phyloP scores from a whole-genome alignment of 805 yeast genomes.

The Barnettozyma botsteinii region DNA sequence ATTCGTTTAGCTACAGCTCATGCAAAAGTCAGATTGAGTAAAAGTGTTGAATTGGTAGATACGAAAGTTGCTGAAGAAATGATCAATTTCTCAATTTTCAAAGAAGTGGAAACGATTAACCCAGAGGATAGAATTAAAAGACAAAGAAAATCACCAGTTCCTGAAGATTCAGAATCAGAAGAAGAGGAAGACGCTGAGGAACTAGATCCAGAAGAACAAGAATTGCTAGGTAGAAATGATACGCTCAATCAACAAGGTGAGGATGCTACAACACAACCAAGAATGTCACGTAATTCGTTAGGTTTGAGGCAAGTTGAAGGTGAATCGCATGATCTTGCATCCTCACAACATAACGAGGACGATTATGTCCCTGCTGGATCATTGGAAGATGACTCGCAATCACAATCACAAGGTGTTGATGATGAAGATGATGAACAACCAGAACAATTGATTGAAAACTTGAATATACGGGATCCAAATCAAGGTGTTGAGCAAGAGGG shows the following conservation, averaged over 20 bases:
- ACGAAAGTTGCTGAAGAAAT: constrained; percentile 83
- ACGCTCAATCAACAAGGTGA: too few species aligned
- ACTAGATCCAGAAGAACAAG: constrained; percentile 9
- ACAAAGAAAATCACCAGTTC: constrained; percentile 22
- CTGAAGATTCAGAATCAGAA: constrained; percentile 10
- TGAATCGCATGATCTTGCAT: constrained; percentile 7
- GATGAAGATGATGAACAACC: constrained; percentile 8
- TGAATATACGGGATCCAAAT: constrained; percentile 2
- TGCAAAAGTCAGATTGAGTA: constrained; percentile 88
- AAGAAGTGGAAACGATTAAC: constrained; percentile 42
- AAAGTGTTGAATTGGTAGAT: constrained; percentile 66
- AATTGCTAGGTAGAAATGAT: too few species aligned
- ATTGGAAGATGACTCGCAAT: constrained; percentile 2
- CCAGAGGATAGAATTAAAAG: constrained; percentile 30
- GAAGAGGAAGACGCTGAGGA: constrained; percentile 25
- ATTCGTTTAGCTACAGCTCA: constrained; percentile 95
- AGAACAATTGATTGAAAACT: constrained; percentile 5
- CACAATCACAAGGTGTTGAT: constrained; percentile 9
- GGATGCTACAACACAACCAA: neutral
- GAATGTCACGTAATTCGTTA: constrained; percentile 1
- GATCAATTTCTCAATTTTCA: constrained; percentile 79
- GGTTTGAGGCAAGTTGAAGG: constrained; percentile 6
- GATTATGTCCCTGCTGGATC: constrained; percentile 13
- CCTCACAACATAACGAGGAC: constrained; percentile 16
- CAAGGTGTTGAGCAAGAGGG: neutral